A percentile compares a stretch with the other conserved stretches of the same genome.
Evolutionary conservation across 2,329 filamentous ascomycete species (phyloP).

Genomic region (Sarocladium brachiariae): DNA sequence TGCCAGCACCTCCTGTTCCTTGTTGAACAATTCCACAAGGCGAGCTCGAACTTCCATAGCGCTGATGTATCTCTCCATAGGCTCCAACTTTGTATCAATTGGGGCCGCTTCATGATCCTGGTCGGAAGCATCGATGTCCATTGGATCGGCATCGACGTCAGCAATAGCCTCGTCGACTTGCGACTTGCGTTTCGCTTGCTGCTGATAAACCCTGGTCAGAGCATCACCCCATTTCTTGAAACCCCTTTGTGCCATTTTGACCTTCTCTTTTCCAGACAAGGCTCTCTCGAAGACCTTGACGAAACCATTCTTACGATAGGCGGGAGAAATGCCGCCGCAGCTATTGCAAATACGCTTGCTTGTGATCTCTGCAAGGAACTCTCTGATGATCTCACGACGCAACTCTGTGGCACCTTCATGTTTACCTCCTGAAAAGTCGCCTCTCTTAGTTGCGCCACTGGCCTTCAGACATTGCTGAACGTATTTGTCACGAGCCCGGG

Average conservation of each 20-base stretch:
- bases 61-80: constrained; percentile 67
- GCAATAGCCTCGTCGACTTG: constrained; percentile 63
- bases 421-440: constrained; percentile 55
- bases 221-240: constrained; percentile 62
- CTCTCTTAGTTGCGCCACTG: constrained; percentile 38
- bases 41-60: constrained; percentile 77
- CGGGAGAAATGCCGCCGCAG: constrained; percentile 66
- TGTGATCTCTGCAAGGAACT: constrained; percentile 70
- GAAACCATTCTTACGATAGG: constrained; percentile 81
- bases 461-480: constrained; percentile 65
- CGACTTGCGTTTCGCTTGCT: constrained; percentile 27
- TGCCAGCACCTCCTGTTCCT: constrained; percentile 75
- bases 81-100: constrained; percentile 19
- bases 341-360: constrained; percentile 61
- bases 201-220: constrained; percentile 39
- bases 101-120: constrained; percentile 13
- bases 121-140: constrained; percentile 25
- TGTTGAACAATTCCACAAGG: constrained; percentile 72
- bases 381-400: constrained; percentile 68
- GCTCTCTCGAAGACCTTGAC: constrained; percentile 91
- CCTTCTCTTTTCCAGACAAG: constrained; percentile 65
- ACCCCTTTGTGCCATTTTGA: constrained; percentile 64
- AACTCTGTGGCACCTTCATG: constrained; percentile 78
- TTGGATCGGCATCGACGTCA: constrained; percentile 46
- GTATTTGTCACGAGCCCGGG: constrained; percentile 53